Base-by-base conservation (phyloP, 1,284 basidiomycete genomes). In the Athelia sp. region DNA sequence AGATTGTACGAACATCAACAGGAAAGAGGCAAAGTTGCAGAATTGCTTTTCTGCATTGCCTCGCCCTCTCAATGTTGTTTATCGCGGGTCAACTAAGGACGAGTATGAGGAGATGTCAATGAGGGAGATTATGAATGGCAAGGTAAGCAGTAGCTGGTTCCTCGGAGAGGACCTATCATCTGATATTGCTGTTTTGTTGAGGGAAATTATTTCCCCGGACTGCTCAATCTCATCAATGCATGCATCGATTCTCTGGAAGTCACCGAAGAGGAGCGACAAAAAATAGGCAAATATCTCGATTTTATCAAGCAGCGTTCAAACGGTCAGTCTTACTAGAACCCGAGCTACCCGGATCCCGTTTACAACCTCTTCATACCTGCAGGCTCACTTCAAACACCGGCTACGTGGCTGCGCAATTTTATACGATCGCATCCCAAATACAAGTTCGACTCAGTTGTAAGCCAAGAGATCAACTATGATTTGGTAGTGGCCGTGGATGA, bases 61-160 rank as follows among this genome's bases (percentile, higher is more conserved):
- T 23, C 67, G 69, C 13, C 84, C 82, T 0, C 69, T 75, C 31
- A 62, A 73, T 44, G 80, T 71, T 19, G 55, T 69, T 26, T 50
- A 58, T 9, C 62, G 70, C 19, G 66, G 65, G 38, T 73, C 78
- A 9, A 68, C 91, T n/a, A 79, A 89, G 52, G 80, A 92, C 4
- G 93, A 98, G 65, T 93, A 93, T 56, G 90, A 84, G 54, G 92
- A 96, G 64, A 95, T 96, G 85, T 83, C 89, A 0, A 79, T 98
- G 65, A 75, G 93, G 57, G 93, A 99, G 70, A 90, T 99, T 43
- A 90, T 99, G 70, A n/a, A 91, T 61, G 97, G 97, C 17, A 91
- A 89, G 78, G 89, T 87, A 45, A 22, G 56, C 14, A 48, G 32
- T 29, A 4, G 26, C 26, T 29, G 4, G 4, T n/a, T n/a, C n/a